These are phyloP conservation scores for Stephania cephalantha DNA, from an alignment of 164 flowering plant genomes.

Conservation along the genomic window DNA sequence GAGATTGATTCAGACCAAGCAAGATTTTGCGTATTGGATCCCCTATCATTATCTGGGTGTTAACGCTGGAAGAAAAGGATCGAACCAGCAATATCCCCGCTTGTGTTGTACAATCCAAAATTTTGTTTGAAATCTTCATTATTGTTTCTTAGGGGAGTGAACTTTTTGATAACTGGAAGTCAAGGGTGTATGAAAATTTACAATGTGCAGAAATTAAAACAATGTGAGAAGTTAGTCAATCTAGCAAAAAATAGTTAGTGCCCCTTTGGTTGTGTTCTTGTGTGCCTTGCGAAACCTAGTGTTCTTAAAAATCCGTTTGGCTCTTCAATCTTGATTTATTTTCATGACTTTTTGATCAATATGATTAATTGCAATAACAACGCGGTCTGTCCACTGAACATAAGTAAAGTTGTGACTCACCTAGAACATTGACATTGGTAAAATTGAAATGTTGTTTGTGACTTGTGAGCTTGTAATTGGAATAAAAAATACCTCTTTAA, in stretches of 20 bases:
- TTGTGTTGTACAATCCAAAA: background rate
- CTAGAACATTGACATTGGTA: no score
- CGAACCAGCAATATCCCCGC: background rate
- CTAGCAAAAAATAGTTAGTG: background rate
- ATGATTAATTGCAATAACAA: no score
- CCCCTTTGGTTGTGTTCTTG: background rate
- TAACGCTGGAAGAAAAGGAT: background rate
- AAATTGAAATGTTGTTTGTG: no score
- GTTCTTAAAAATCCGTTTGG: background rate
- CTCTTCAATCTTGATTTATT: background rate
- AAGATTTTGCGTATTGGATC: background rate
- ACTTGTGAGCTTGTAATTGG: no score
- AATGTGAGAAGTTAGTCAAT: background rate
- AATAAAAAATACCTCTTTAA: no score
- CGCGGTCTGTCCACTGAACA: no score
- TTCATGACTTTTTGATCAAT: no score
- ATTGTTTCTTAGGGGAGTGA: background rate
- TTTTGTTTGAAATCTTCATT: background rate
- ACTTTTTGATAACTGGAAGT: background rate
- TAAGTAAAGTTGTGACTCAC: no score
- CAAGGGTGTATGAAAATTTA: background rate
- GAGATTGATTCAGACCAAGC: constrained; percentile 30
- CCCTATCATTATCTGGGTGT: background rate
- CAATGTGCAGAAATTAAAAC: background rate
- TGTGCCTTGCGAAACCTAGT: background rate